Evolutionary conservation across 208 protist species (phyloP).

Genomic region (Novymonas esmeraldas): DNA sequence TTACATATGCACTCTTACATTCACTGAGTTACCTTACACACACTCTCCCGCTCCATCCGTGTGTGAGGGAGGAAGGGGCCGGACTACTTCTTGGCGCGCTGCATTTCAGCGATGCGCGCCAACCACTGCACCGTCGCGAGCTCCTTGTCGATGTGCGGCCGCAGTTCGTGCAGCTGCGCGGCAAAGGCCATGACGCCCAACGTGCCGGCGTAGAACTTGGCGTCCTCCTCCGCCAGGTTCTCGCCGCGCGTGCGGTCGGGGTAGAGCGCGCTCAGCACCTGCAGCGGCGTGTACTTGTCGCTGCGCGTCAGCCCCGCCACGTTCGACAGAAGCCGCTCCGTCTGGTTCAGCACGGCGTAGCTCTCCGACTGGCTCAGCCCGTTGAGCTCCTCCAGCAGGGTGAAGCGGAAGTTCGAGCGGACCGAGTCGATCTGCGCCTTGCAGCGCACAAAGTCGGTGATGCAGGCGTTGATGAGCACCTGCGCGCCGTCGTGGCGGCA

Average conservation of each 20-base stretch:
- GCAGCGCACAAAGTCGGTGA: slow-evolving; percentile 85
- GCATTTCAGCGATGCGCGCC: slow-evolving; percentile 29
- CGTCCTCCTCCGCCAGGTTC: slow-evolving; percentile 28
- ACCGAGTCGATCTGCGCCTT: slow-evolving; percentile 82
- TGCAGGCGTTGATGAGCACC: slow-evolving; percentile 88
- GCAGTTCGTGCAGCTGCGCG: slow-evolving; percentile 61
- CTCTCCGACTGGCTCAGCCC: slow-evolving; percentile 87
- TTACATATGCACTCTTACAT: neutral
- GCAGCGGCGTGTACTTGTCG: slow-evolving; percentile 40
- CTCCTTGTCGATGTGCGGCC: slow-evolving; percentile 81
- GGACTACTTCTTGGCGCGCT: slow-evolving; percentile 14
- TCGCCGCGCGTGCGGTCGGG: slow-evolving; percentile 41
- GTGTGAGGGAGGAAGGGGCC: too few species aligned
- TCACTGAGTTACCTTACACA: neutral
- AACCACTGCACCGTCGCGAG: slow-evolving; percentile 32
- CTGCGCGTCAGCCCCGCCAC: slow-evolving; percentile 68
- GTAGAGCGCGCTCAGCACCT: slow-evolving; percentile 70
- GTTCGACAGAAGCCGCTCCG: slow-evolving; percentile 77
- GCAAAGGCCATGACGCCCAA: slow-evolving; percentile 66
- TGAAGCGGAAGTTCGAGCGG: slow-evolving; percentile 84
- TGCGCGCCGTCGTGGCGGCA: slow-evolving; percentile 84
- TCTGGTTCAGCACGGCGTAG: slow-evolving; percentile 77
- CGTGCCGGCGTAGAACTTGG: slow-evolving; percentile 60
- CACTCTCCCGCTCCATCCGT: too few species aligned
- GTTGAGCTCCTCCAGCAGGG: slow-evolving; percentile 88